Conservation (phyloP, 1,284 basidiomycete genomes). For the Phellopilus nigrolimitatus region DNA sequence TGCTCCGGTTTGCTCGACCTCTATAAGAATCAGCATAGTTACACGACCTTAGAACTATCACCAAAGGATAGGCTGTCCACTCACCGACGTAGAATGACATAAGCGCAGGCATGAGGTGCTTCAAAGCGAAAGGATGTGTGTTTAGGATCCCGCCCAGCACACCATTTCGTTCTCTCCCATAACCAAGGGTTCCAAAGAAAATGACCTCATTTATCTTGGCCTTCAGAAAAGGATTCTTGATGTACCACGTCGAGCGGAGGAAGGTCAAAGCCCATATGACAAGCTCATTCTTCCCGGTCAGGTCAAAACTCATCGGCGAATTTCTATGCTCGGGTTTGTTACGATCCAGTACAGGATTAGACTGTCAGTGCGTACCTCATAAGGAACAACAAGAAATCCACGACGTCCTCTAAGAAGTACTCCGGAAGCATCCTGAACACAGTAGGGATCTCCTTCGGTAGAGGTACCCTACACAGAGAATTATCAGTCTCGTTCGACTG, state of each 20-base stretch:
- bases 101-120: constrained; percentile 87
- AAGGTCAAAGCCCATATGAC: constrained; percentile 89
- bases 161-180: constrained; percentile 72
- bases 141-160: constrained; percentile 82
- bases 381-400: constrained; percentile 84
- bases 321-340: no score
- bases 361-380: constrained; percentile 53
- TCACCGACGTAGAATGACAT: constrained; percentile 94
- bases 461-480: constrained; percentile 57
- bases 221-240: constrained; percentile 98
- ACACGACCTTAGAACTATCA: constrained; percentile 3
- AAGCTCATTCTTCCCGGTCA: constrained; percentile 84
- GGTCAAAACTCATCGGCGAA: constrained; percentile 75
- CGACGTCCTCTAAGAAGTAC: constrained; percentile 91
- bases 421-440: constrained; percentile 90
- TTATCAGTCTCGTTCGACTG: neutral
- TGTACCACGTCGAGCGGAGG: constrained; percentile 91
- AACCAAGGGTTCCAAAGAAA: constrained; percentile 78
- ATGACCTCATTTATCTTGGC: constrained; percentile 94
- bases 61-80: constrained; percentile 23
- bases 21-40: no score
- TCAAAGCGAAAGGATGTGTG: constrained; percentile 78
- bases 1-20: constrained; percentile 96
- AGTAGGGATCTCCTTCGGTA: constrained; percentile 82
- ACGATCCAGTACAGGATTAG: no score